Evolutionary conservation across 352 stramenopile genomes (phyloP).

Genomic region (Phytophthora idaei): DNA sequence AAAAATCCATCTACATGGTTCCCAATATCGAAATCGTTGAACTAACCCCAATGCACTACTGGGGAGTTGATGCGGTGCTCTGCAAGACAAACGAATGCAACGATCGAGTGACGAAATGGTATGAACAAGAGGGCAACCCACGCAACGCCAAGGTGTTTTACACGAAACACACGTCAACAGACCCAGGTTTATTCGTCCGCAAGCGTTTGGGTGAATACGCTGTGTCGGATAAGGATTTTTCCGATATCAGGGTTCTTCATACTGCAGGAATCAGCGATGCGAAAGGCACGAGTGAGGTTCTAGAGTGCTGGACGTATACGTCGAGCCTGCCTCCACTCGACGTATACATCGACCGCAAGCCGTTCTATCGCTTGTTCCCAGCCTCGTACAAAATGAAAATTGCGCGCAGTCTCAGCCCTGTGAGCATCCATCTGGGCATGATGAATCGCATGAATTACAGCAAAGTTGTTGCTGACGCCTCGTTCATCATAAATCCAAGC

Average conservation of each 20-base stretch:
- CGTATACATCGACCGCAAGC: conserved; percentile 39
- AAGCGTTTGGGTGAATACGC: conserved; percentile 30
- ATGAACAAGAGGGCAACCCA: conserved; percentile 49
- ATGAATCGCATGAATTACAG: conserved; percentile 39
- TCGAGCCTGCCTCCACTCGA: conserved; percentile 48
- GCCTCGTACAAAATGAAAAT: conserved; percentile 34
- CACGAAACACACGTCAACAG: conserved; percentile 57
- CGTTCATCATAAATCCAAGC: conserved; percentile 67
- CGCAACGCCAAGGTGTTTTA: conserved; percentile 50
- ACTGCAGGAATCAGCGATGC: conserved; percentile 49
- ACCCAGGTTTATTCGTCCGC: conserved; percentile 33
- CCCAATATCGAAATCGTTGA: conserved; percentile 65
- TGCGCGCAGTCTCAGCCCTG: conserved; percentile 27
- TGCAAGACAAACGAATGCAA: conserved; percentile 70
- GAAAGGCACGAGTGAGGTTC: conserved; percentile 60
- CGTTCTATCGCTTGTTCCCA: conserved; percentile 33
- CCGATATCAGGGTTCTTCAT: conserved; percentile 50
- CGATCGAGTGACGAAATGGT: conserved; percentile 55
- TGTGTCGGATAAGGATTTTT: conserved; percentile 47
- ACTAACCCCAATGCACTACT: conserved; percentile 55
- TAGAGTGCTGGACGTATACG: conserved; percentile 62
- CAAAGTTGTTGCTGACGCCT: conserved; percentile 47
- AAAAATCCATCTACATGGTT: conserved; percentile 57
- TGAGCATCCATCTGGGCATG: conserved; percentile 37
- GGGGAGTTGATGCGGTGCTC: conserved; percentile 54